Percentiles rank a stretch among this genome's conserved stretches.
phyloP scores from a whole-genome alignment of 768 basidiomycete species.

The Boletus barrowsii region DNA sequence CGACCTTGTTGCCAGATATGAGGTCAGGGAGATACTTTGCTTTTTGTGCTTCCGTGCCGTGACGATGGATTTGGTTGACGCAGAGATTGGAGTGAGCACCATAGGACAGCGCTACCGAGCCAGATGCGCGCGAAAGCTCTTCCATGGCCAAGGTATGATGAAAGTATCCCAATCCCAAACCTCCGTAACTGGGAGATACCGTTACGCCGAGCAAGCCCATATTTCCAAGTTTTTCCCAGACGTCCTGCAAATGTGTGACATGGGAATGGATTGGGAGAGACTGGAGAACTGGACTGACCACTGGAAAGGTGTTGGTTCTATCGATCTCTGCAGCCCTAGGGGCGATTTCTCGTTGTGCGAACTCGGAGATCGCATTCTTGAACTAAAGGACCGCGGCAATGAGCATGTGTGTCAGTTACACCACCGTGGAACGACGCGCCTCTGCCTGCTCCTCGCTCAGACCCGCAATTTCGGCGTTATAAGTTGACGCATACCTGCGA shows the following conservation, averaged over 20 bases:
- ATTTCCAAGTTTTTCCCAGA: conserved; percentile 85
- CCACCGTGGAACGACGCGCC: conserved; percentile 39
- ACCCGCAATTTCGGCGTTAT: conserved; percentile 71
- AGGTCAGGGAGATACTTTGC: conserved; percentile 76
- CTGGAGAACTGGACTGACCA: conserved; percentile 40
- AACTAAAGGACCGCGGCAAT: conserved; percentile 49
- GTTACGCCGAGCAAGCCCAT: conserved; percentile 94
- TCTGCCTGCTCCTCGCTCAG: conserved; percentile 78
- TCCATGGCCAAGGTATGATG: conserved; percentile 94
- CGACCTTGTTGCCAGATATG: conserved; percentile 77
- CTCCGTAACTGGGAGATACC: conserved; percentile 76
- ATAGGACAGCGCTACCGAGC: conserved; percentile 88
- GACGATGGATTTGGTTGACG: conserved; percentile 79
- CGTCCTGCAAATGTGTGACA: conserved; percentile 46
- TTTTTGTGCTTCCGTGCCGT: conserved; percentile 83
- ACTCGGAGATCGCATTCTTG: conserved; percentile 71
- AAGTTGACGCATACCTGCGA: conserved; percentile 44
- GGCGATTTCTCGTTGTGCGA: conserved; percentile 80
- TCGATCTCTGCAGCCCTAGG: conserved; percentile 87
- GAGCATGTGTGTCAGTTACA: neutral
- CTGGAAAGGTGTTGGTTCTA: conserved; percentile 76
- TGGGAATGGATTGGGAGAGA: conserved; percentile 1
- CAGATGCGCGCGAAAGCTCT: conserved; percentile 85
- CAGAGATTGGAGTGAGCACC: conserved; percentile 92
- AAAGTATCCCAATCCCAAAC: conserved; percentile 79